Conservation (phyloP, 768 basidiomycete species). For the Amanita thiersii region DNA sequence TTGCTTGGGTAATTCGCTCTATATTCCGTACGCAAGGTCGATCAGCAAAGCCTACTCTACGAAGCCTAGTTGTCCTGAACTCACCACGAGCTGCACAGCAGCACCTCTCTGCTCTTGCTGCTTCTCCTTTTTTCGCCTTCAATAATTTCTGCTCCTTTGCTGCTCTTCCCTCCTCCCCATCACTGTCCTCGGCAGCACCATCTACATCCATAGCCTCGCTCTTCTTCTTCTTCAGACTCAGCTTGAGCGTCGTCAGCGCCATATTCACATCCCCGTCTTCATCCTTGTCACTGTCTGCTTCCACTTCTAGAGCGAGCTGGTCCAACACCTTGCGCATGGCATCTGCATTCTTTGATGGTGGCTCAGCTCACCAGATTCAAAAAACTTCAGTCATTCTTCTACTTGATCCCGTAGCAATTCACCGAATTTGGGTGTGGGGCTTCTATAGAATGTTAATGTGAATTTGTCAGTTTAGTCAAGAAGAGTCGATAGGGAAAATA, state of each 20-base stretch:
- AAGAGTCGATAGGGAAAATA: neutral
- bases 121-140: slow-evolving; percentile 72
- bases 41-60: neutral
- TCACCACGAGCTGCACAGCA: slow-evolving; percentile 34
- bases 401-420: slow-evolving; percentile 92
- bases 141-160: slow-evolving; percentile 69
- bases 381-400: slow-evolving; percentile 91
- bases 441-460: slow-evolving; percentile 35
- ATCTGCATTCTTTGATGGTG: slow-evolving; percentile 87
- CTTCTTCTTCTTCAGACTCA: slow-evolving; percentile 48
- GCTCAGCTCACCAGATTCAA: slow-evolving; percentile 86
- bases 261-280: slow-evolving; percentile 28
- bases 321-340: slow-evolving; percentile 86
- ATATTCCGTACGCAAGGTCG: neutral
- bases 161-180: slow-evolving; percentile 39
- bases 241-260: slow-evolving; percentile 51
- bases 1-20: slow-evolving; percentile 27
- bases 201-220: slow-evolving; percentile 62
- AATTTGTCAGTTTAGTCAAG: slow-evolving; percentile 3
- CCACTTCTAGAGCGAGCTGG: slow-evolving; percentile 62
- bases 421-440: slow-evolving; percentile 88
- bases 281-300: slow-evolving; percentile 50
- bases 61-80: slow-evolving; percentile 15
- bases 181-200: too few relatives aligned
- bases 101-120: slow-evolving; percentile 57